phyloP scores from a whole-genome alignment of 139 green algal species.

The Mesotaenium endlicherianum region DNA sequence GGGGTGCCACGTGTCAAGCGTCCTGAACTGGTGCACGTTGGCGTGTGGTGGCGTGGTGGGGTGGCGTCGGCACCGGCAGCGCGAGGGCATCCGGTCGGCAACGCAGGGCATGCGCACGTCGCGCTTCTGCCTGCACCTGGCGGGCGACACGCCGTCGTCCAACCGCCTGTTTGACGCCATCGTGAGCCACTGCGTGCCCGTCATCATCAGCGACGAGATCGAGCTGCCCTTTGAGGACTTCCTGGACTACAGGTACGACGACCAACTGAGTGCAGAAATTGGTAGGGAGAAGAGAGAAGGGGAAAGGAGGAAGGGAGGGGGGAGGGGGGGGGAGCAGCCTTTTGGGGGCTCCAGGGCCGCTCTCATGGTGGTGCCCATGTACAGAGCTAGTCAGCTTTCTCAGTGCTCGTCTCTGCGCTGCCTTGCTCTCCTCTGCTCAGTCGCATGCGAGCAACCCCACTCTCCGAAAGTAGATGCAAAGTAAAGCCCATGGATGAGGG shows the following conservation, averaged over 20 bases:
- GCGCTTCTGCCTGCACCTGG: slow-evolving; percentile 28
- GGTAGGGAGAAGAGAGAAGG: too few species aligned
- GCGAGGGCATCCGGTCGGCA: background rate
- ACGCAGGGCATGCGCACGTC: slow-evolving; percentile 15
- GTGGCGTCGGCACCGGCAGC: too few species aligned
- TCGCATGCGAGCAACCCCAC: too few species aligned
- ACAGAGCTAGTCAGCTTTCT: background rate
- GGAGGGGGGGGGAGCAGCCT: too few species aligned
- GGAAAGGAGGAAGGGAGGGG: too few species aligned
- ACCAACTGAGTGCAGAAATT: too few species aligned
- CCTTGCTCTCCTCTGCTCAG: too few species aligned
- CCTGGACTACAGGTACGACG: slow-evolving; percentile 9
- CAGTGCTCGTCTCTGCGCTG: background rate
- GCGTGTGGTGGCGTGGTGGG: too few species aligned
- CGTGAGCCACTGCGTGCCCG: slow-evolving; percentile 32
- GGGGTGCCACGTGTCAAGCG: too few species aligned
- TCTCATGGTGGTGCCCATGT: background rate
- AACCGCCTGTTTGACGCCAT: slow-evolving; percentile 42
- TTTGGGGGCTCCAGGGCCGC: background rate
- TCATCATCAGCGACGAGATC: slow-evolving; percentile 39
- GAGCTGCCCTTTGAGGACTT: slow-evolving; percentile 36
- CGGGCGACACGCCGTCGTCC: slow-evolving; percentile 35
- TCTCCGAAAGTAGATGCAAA: too few species aligned
- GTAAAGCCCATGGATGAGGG: too few species aligned
- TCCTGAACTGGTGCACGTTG: too few species aligned